Conservation (phyloP, 176 grass and related monocot genomes). For the Calamus simplicifolius region DNA sequence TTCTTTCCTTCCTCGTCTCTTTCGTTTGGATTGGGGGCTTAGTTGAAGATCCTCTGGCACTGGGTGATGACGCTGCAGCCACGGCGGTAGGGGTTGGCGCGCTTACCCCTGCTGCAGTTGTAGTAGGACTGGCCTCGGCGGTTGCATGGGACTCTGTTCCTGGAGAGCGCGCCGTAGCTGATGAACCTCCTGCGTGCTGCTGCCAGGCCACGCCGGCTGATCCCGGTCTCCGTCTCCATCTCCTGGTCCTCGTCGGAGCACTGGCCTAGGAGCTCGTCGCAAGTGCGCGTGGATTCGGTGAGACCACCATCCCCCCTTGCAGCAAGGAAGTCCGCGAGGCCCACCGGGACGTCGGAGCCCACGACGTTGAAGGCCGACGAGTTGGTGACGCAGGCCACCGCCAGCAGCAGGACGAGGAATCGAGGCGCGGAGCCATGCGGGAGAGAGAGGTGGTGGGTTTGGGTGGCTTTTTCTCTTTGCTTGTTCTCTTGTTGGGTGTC, state of each 20-base stretch:
- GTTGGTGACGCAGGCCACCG: slow-evolving; percentile 1
- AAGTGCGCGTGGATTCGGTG: not conserved
- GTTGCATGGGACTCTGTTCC: slow-evolving; percentile 59
- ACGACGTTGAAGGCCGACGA: not conserved
- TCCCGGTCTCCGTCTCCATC: slow-evolving; percentile 8
- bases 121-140: slow-evolving; percentile 47
- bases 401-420: slow-evolving; percentile 9
- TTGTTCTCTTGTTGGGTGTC: too few relatives aligned
- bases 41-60: slow-evolving; percentile 43
- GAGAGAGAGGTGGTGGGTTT: too few relatives aligned
- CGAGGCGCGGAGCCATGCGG: too few relatives aligned
- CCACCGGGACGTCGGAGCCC: not conserved
- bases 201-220: slow-evolving; percentile 16
- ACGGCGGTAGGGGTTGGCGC: slow-evolving; percentile 60
- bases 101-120: slow-evolving; percentile 30
- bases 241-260: slow-evolving; percentile 40
- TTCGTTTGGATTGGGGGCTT: slow-evolving; percentile 19
- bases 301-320: not conserved
- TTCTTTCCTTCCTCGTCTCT: too few relatives aligned
- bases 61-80: slow-evolving; percentile 68
- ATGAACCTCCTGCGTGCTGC: slow-evolving; percentile 35
- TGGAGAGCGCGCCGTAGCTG: slow-evolving; percentile 52
- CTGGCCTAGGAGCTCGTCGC: slow-evolving; percentile 28
- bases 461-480: too few relatives aligned
- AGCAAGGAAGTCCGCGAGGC: not conserved